A percentile compares a stretch with the other conserved stretches of the same genome.
Evolutionary conservation across 2,329 filamentous ascomycete genomes (phyloP).

Genomic region (Beauveria medogensis): DNA sequence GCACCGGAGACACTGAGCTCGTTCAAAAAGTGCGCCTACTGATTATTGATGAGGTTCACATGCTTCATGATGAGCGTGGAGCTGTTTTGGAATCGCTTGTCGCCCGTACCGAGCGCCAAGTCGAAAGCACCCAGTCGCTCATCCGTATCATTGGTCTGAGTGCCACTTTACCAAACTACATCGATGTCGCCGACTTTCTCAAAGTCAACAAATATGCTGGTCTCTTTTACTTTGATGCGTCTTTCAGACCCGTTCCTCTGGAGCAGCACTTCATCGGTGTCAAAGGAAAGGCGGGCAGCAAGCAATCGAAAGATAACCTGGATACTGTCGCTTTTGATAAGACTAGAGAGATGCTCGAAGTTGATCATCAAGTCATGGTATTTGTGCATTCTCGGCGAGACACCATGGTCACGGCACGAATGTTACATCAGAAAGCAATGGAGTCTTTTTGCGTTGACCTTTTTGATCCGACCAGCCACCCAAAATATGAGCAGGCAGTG

Average conservation of each 20-base stretch:
- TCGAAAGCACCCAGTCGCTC: slow-evolving; percentile 94
- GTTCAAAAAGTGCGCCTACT: slow-evolving; percentile 94
- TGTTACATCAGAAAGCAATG: slow-evolving; percentile 75
- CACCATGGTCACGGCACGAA: slow-evolving; percentile 79
- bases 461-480: slow-evolving; percentile 73
- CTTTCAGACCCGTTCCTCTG: slow-evolving; percentile 89
- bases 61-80: slow-evolving; percentile 96
- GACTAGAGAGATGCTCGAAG: slow-evolving; percentile 82
- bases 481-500: slow-evolving; percentile 69
- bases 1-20: slow-evolving; percentile 91
- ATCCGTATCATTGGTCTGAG: slow-evolving; percentile 95
- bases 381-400: slow-evolving; percentile 97
- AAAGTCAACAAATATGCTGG: slow-evolving; percentile 91
- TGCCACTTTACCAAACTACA: slow-evolving; percentile 90
- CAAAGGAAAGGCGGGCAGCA: slow-evolving; percentile 79
- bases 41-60: slow-evolving; percentile 98
- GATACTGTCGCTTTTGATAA: slow-evolving; percentile 88
- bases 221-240: slow-evolving; percentile 93
- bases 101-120: slow-evolving; percentile 87
- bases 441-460: slow-evolving; percentile 74
- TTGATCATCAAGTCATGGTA: slow-evolving; percentile 97
- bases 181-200: slow-evolving; percentile 94
- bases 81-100: slow-evolving; percentile 94
- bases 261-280: slow-evolving; percentile 97
- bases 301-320: slow-evolving; percentile 78